Evolutionary conservation across 371 early-diverging fungal genomes (phyloP).

Genomic region (Saksenaea vasiformis): DNA sequence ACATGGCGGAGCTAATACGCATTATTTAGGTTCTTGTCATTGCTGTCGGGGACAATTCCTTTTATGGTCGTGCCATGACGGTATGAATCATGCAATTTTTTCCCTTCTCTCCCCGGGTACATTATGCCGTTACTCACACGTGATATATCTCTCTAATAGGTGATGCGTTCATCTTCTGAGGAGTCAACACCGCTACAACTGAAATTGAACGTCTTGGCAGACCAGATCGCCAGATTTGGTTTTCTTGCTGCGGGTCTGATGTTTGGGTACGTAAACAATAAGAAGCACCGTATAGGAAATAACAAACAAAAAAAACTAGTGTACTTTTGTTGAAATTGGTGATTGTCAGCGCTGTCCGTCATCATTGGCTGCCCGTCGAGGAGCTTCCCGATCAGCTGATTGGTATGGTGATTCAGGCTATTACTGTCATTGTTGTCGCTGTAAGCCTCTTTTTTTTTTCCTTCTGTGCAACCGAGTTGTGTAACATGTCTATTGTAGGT

Average conservation of each 20-base stretch:
- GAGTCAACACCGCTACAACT: constrained; percentile 75
- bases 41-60: constrained; percentile 71
- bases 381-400: constrained; percentile 50
- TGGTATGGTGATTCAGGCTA: constrained; percentile 57
- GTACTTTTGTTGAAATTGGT: constrained; percentile 61
- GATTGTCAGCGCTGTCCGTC: constrained; percentile 42
- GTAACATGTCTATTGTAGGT: constrained; percentile 33
- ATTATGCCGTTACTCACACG: background rate
- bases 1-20: background rate
- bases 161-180: constrained; percentile 55
- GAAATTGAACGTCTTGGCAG: constrained; percentile 73
- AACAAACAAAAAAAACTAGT: constrained; percentile 5
- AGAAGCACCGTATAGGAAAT: background rate
- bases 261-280: constrained; percentile 36
- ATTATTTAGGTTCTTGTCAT: constrained; percentile 58
- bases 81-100: constrained; percentile 13
- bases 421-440: constrained; percentile 71
- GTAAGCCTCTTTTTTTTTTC: constrained; percentile 38
- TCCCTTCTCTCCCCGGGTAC: background rate
- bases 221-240: constrained; percentile 78
- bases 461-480: background rate
- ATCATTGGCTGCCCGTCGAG: constrained; percentile 38
- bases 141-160: constrained; percentile 4
- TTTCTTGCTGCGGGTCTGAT: constrained; percentile 61
- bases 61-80: constrained; percentile 44